Evolutionary conservation across 177 flowering plant genomes (phyloP), one percentile per base, ranked within the genome.

Genomic region (Vitis hybrid): DNA sequence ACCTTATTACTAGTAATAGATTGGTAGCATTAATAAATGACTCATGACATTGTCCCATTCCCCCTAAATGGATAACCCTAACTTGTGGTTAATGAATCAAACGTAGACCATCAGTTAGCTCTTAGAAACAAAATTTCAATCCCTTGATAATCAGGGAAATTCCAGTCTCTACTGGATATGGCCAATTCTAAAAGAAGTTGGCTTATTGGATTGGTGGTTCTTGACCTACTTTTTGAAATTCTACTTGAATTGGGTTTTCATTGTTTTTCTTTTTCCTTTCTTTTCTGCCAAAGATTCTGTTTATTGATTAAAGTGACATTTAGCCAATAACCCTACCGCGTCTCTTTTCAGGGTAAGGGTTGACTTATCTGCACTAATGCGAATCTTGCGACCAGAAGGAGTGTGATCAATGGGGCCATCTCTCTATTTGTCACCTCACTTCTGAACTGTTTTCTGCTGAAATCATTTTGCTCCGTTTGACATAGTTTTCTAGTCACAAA

Each of bases 311-410:
- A 31, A n/a, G 52, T 31, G 11, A 26, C 5, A 10, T 39, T 70
- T 52, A 16, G 16, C 58, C n/a, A 12, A 49, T 15, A 49, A 11
- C 9, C 50, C 19, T 11, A 5, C 13, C 16, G 4, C 45, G 0
- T 61, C 26, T 18, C 51, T 5, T 72, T 66, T 19, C 67, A 67
- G 71, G 75, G 75, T 65, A 73, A 73, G 65, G 71, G 67, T 50
- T 73, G 45, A 67, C 53, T 64, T 10, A 21, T 49, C 53, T 21
- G 67, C 56, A 9, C 8, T 16, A 3, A 10, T 21, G 7, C 29
- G 3, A 10, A 14, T 45, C 26, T 11, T n/a, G 19, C 13, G 15
- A 45, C 49, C 66, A 16, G 53, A 11, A 50, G 31, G 4, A 26
- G 29, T 26, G 29, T 50, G 22, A 26, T 2, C 19, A 19, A 10